Evolutionary conservation across 2,329 filamentous ascomycete species (phyloP).

Genomic region (Thelonectria blattea): DNA sequence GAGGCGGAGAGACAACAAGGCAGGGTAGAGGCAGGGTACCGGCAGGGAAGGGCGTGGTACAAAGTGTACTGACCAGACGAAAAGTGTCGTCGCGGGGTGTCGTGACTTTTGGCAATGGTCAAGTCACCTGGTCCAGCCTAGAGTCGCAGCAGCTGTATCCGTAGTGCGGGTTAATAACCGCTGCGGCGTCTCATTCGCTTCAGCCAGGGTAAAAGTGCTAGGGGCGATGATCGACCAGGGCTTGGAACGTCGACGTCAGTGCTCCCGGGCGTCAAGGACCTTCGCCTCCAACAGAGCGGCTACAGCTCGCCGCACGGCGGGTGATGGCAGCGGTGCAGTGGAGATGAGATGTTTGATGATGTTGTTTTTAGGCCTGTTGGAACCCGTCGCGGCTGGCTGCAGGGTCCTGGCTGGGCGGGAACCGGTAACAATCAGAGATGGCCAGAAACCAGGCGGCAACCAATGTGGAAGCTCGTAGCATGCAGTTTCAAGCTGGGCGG

Average conservation of each 20-base stretch:
- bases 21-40: conserved; percentile 32
- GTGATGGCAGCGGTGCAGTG: conserved; percentile 21
- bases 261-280: conserved; percentile 25
- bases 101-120: conserved; percentile 38
- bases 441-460: conserved; percentile 23
- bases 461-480: background rate
- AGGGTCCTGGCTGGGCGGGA: conserved; percentile 31
- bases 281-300: conserved; percentile 26
- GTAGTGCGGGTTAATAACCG: conserved; percentile 42
- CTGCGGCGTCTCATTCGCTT: conserved; percentile 44
- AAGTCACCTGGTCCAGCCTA: conserved; percentile 39
- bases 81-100: conserved; percentile 36
- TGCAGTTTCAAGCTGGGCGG: conserved; percentile 17
- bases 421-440: conserved; percentile 28
- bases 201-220: conserved; percentile 36
- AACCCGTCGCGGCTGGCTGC: conserved; percentile 31
- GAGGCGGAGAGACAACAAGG: conserved; percentile 8
- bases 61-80: conserved; percentile 35
- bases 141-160: conserved; percentile 31
- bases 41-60: conserved; percentile 32
- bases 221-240: conserved; percentile 42
- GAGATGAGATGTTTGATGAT: conserved; percentile 19
- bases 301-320: conserved; percentile 27
- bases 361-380: conserved; percentile 22
- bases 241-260: conserved; percentile 36